Evolutionary conservation across 257 asterid species (phyloP).

Genomic region (Thymus mandschuricus): DNA sequence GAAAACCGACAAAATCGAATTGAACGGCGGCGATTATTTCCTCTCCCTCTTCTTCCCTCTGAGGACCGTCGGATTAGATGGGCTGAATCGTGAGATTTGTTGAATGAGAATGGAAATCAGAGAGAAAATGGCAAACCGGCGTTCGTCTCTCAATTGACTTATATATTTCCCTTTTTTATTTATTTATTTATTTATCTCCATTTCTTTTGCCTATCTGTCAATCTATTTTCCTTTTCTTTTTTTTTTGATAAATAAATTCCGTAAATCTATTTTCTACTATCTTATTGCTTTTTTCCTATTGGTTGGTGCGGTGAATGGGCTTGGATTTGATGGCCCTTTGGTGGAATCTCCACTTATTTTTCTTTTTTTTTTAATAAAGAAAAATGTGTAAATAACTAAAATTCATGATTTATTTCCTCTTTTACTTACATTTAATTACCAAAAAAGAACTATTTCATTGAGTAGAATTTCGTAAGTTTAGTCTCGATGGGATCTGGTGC

Average conservation of each 20-base stretch:
- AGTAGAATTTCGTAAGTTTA: too few relatives aligned
- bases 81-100: conserved; percentile 30
- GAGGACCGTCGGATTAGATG: conserved; percentile 40
- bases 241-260: too few relatives aligned
- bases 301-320: not conserved
- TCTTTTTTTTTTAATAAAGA: not conserved
- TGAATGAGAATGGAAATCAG: conserved; percentile 24
- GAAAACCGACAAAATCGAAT: conserved; percentile 2
- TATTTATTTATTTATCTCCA: not conserved
- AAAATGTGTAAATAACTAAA: too few relatives aligned
- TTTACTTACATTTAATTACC: too few relatives aligned
- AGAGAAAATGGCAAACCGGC: conserved; percentile 36
- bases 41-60: conserved; percentile 40
- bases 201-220: not conserved
- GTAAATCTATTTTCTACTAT: not conserved
- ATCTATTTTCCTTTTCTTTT: not conserved
- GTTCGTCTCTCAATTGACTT: conserved; percentile 34
- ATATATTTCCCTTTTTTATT: not conserved
- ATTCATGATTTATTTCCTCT: too few relatives aligned
- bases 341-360: conserved; percentile 7
- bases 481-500: too few relatives aligned
- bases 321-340: not conserved
- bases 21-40: conserved; percentile 34
- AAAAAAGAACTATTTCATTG: too few relatives aligned
- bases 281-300: not conserved